Conservation (phyloP, 169 alveolate species). For the Plasmodium cynomolgi region DNA sequence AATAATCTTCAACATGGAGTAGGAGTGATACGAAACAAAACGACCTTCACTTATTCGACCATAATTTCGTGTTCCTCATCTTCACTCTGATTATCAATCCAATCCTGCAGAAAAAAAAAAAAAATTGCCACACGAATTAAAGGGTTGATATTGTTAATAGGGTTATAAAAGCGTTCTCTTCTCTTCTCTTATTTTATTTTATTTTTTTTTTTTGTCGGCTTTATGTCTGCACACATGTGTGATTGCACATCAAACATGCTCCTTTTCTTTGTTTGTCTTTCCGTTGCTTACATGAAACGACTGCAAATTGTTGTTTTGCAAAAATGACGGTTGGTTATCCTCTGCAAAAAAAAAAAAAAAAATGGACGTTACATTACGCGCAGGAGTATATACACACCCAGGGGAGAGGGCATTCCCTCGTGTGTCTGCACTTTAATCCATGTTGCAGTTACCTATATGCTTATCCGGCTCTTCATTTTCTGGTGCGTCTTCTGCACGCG, state of each 20-base stretch:
- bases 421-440: not conserved
- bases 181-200: slow-evolving; percentile 2
- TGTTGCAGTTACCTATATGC: slow-evolving; percentile 20
- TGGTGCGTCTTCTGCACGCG: not conserved
- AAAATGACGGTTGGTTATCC: slow-evolving; percentile 27
- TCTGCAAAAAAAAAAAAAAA: slow-evolving; percentile 33
- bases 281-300: slow-evolving; percentile 67
- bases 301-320: slow-evolving; percentile 38
- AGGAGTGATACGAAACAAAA: not conserved
- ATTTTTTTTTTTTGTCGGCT: slow-evolving; percentile 13
- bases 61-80: slow-evolving; percentile 76
- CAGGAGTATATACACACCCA: not conserved
- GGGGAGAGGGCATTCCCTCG: not conserved
- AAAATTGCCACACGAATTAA: not conserved
- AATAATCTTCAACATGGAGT: not conserved
- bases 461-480: slow-evolving; percentile 8
- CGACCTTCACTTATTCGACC: slow-evolving; percentile 17
- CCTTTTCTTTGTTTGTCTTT: slow-evolving; percentile 16
- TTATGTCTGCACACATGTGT: not conserved
- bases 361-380: not conserved
- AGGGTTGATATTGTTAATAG: slow-evolving; percentile 4
- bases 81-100: slow-evolving; percentile 77
- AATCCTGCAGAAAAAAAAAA: slow-evolving; percentile 53
- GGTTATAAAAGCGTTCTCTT: not conserved
- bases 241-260: not conserved